phyloP scores from a whole-genome alignment of 2,329 filamentous ascomycete genomes.

The Hysterium pulicare region DNA sequence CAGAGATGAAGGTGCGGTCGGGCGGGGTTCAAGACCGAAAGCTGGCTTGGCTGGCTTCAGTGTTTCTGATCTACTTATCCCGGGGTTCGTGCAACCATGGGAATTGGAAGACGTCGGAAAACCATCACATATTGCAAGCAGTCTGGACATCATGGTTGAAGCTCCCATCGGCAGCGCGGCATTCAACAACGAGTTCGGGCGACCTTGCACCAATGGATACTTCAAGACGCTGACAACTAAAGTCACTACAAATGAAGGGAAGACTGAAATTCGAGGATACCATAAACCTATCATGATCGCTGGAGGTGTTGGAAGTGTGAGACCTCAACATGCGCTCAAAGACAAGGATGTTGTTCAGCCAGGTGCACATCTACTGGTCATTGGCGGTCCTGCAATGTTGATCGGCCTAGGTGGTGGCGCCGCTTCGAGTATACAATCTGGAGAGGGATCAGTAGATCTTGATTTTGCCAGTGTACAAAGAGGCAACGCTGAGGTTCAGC shows the following conservation, averaged over 20 bases:
- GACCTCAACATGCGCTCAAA: constrained; percentile 89
- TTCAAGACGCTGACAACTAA: constrained; percentile 85
- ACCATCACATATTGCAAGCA: constrained; percentile 87
- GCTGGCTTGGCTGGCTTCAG: constrained; percentile 89
- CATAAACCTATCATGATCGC: constrained; percentile 99
- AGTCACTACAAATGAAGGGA: constrained; percentile 57
- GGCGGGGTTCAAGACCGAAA: constrained; percentile 87
- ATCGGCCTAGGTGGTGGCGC: constrained; percentile 95
- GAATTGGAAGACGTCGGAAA: constrained; percentile 79
- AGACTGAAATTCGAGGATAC: constrained; percentile 77
- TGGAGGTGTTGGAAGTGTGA: constrained; percentile 87
- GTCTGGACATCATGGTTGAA: constrained; percentile 95
- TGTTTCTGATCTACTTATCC: constrained; percentile 91
- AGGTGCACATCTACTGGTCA: constrained; percentile 86
- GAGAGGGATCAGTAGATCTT: constrained; percentile 83
- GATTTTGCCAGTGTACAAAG: constrained; percentile 97
- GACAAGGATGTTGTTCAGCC: constrained; percentile 72
- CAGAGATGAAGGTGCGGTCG: constrained; percentile 90
- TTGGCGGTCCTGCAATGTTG: constrained; percentile 95
- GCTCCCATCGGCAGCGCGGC: constrained; percentile 91
- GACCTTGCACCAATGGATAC: constrained; percentile 82
- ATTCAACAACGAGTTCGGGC: constrained; percentile 97
- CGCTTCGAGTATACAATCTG: constrained; percentile 84
- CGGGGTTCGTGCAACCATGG: constrained; percentile 79
- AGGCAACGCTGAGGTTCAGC: constrained; percentile 94